phyloP scores from a whole-genome alignment of 306 rosid genomes.

The Styphnolobium japonicum region DNA sequence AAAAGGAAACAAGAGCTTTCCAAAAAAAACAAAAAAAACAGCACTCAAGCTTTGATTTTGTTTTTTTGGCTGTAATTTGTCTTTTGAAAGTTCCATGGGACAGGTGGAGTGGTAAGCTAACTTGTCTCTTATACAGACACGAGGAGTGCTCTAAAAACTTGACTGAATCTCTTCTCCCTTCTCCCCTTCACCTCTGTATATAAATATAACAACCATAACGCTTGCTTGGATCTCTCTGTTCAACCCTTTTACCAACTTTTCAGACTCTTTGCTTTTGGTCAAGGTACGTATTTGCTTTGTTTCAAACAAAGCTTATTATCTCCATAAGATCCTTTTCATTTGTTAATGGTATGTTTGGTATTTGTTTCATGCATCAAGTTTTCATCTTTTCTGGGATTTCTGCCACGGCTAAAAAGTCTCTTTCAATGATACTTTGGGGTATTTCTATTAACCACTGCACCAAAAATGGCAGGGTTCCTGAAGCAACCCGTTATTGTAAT shows the following conservation, averaged over 20 bases:
- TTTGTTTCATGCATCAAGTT: constrained; percentile 19
- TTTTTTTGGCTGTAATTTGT: background rate
- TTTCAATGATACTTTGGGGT: background rate
- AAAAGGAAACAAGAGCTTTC: too few species aligned
- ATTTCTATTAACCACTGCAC: background rate
- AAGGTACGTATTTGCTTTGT: constrained; percentile 34
- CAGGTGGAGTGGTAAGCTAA: constrained; percentile 41
- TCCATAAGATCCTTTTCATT: background rate
- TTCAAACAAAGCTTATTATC: background rate
- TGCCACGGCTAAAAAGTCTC: background rate
- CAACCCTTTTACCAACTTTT: background rate
- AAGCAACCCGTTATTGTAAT: background rate
- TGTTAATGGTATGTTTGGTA: background rate
- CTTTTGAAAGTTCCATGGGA: constrained; percentile 25
- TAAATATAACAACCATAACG: constrained; percentile 1
- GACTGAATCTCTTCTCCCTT: constrained; percentile 19
- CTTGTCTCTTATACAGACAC: constrained; percentile 28
- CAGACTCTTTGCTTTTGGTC: background rate
- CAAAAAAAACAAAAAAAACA: too few species aligned
- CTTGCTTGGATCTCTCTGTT: background rate
- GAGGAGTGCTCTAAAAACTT: constrained; percentile 15
- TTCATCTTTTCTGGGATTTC: constrained; percentile 6
- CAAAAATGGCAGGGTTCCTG: background rate
- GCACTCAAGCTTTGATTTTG: background rate
- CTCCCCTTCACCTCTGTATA: background rate